A percentile compares a stretch with the other conserved stretches of the same genome.
These are phyloP conservation scores for Annona cherimola DNA, from an alignment of 164 flowering plant genomes.

Conservation along the genomic window DNA sequence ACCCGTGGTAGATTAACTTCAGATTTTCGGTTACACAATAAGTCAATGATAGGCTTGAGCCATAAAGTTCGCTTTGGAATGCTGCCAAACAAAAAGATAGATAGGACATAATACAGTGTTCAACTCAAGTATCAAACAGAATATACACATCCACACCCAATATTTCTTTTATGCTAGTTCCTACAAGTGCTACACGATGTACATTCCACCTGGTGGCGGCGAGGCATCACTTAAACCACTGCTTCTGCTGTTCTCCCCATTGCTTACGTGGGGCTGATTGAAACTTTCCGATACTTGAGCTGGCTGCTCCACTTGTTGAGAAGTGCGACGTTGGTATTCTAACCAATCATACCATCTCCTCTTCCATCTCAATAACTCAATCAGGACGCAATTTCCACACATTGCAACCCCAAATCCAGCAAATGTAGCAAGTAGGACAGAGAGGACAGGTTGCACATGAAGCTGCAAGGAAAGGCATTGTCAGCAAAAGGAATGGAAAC, in stretches of 20 bases:
- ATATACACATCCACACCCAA: too few species aligned
- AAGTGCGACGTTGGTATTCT: slow-evolving; percentile 16
- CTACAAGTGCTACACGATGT: neutral
- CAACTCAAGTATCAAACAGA: too few species aligned
- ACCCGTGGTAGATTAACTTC: too few species aligned
- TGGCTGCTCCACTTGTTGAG: slow-evolving; percentile 19
- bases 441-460: slow-evolving; percentile 58
- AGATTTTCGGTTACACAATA: too few species aligned
- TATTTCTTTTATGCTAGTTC: too few species aligned
- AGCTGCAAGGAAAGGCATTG: slow-evolving; percentile 38
- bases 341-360: slow-evolving; percentile 25
- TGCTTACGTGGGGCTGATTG: slow-evolving; percentile 9
- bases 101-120: too few species aligned
- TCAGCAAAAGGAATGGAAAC: neutral
- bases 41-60: too few species aligned
- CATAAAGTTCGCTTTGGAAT: too few species aligned
- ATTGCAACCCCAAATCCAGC: slow-evolving; percentile 84
- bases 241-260: slow-evolving; percentile 2
- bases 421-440: slow-evolving; percentile 78
- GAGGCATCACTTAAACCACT: slow-evolving; percentile 1
- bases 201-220: neutral
- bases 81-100: too few species aligned
- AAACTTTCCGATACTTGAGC: slow-evolving; percentile 21
- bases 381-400: slow-evolving; percentile 64
- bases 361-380: slow-evolving; percentile 71